phyloP scores from a whole-genome alignment of 805 yeast genomes.

The Torulaspora franciscae region DNA sequence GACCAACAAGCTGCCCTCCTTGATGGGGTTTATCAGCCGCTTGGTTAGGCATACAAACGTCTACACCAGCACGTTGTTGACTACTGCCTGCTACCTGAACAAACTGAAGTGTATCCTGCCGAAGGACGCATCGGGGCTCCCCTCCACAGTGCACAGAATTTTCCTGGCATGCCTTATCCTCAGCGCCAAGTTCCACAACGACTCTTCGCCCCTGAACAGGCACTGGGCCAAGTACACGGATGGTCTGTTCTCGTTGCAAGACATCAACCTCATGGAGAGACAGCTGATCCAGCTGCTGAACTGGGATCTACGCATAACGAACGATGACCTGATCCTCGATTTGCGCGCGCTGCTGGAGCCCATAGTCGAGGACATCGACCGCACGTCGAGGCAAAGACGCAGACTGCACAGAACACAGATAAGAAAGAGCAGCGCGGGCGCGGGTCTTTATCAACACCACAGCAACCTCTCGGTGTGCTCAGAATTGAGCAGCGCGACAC shows the following conservation, averaged over 20 bases:
- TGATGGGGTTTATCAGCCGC: slow-evolving; percentile 68
- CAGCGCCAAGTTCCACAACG: slow-evolving; percentile 71
- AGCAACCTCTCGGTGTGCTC: slow-evolving; percentile 23
- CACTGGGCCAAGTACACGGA: slow-evolving; percentile 81
- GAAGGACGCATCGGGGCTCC: slow-evolving; percentile 66
- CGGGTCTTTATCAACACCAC: slow-evolving; percentile 20
- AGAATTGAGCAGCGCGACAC: slow-evolving; percentile 21
- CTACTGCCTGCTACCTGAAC: slow-evolving; percentile 65
- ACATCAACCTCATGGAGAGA: slow-evolving; percentile 76
- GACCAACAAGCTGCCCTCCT: slow-evolving; percentile 45
- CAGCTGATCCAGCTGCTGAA: slow-evolving; percentile 62
- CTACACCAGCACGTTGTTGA: slow-evolving; percentile 72
- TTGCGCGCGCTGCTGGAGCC: slow-evolving; percentile 70
- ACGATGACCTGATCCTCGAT: slow-evolving; percentile 60
- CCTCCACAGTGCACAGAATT: slow-evolving; percentile 76
- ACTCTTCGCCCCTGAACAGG: slow-evolving; percentile 68
- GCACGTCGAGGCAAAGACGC: slow-evolving; percentile 27
- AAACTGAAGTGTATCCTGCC: slow-evolving; percentile 59
- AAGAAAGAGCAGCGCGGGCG: slow-evolving; percentile 6
- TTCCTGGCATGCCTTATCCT: slow-evolving; percentile 69
- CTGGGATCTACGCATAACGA: slow-evolving; percentile 66
- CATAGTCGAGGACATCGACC: slow-evolving; percentile 50
- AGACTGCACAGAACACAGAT: slow-evolving; percentile 12
- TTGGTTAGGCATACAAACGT: slow-evolving; percentile 72
- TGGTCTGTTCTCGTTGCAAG: slow-evolving; percentile 61